Conservation (phyloP, 164 flowering plant species). For the Buxus sempervirens region DNA sequence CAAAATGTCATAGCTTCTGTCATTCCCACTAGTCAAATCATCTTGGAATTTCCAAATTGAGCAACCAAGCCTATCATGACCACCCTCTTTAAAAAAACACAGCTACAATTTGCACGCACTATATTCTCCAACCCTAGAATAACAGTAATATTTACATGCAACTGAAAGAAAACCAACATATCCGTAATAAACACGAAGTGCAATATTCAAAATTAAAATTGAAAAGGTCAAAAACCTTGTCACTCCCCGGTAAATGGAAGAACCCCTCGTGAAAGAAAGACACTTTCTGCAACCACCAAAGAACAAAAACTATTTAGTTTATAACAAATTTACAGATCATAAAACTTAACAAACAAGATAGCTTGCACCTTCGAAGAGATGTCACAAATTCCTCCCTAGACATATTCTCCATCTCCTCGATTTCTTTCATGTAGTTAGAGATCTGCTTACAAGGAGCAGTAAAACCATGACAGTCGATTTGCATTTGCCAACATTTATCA, state of each 20-base stretch:
- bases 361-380: constrained; percentile 24
- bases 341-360: neutral
- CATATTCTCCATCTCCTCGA: constrained; percentile 33
- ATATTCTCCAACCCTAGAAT: neutral
- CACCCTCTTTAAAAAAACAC: neutral
- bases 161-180: neutral
- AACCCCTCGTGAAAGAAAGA: constrained; percentile 26
- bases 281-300: constrained; percentile 19
- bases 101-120: neutral
- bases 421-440: constrained; percentile 17
- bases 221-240: constrained; percentile 22
- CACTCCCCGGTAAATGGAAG: constrained; percentile 33
- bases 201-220: neutral
- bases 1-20: too few relatives aligned
- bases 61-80: neutral
- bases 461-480: neutral
- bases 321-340: neutral
- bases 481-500: neutral
- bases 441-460: constrained; percentile 14
- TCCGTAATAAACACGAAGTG: neutral
- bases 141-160: neutral
- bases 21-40: too few relatives aligned
- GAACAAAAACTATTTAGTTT: neutral
- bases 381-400: constrained; percentile 26
- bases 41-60: neutral